phyloP scores from a whole-genome alignment of 352 stramenopile species.

The Halophytophthora batemanensis region DNA sequence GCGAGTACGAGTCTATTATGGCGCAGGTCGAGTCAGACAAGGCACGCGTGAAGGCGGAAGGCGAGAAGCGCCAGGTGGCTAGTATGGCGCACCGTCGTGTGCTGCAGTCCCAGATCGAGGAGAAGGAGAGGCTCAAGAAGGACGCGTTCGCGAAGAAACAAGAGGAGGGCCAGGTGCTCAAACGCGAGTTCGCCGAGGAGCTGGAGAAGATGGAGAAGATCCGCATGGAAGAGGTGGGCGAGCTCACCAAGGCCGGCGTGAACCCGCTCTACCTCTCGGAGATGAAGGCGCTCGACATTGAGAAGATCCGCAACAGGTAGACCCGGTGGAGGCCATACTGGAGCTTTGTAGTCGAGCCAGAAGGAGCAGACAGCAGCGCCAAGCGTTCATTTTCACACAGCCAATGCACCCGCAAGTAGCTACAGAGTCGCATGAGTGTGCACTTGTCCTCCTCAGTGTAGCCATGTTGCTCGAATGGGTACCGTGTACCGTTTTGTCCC shows the following conservation, averaged over 20 bases:
- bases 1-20: slow-evolving; percentile 90
- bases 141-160: slow-evolving; percentile 67
- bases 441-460: too few relatives aligned
- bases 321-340: too few relatives aligned
- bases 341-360: too few relatives aligned
- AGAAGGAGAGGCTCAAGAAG: slow-evolving; percentile 77
- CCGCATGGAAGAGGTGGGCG: slow-evolving; percentile 83
- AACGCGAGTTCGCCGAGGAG: slow-evolving; percentile 75
- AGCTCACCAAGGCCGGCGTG: slow-evolving; percentile 85
- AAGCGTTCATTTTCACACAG: too few relatives aligned
- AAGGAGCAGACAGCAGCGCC: background rate
- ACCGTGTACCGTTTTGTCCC: too few relatives aligned
- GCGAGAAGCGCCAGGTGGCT: slow-evolving; percentile 60
- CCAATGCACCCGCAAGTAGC: too few relatives aligned
- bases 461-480: too few relatives aligned
- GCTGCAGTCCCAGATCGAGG: slow-evolving; percentile 90
- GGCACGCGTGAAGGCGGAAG: slow-evolving; percentile 42
- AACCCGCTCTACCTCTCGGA: slow-evolving; percentile 91
- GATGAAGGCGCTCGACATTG: slow-evolving; percentile 91
- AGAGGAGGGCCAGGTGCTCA: slow-evolving; percentile 65
- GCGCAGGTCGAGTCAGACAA: slow-evolving; percentile 75
- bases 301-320: slow-evolving; percentile 48
- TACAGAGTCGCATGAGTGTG: too few relatives aligned
- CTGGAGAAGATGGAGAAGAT: slow-evolving; percentile 87
- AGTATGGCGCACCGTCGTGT: slow-evolving; percentile 71